Evolutionary conservation across 768 basidiomycete species (phyloP).

Genomic region (Leccinum subgranulosum): DNA sequence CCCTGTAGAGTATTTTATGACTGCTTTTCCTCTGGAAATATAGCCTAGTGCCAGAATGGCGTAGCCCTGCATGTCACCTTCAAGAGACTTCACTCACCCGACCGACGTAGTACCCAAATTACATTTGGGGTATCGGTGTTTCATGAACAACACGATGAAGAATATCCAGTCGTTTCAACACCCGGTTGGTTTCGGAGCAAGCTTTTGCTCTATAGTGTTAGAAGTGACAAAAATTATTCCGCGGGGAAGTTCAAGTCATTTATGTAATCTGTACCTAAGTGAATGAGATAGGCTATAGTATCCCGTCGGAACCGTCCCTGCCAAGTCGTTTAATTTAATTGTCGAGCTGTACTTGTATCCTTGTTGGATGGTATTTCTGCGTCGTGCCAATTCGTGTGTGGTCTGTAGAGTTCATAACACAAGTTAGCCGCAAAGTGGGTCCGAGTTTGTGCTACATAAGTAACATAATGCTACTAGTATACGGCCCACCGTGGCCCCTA

Average conservation of each 20-base stretch:
- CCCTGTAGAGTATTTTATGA: neutral
- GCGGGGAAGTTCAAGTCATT: too few species aligned
- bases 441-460: slow-evolving; percentile 3
- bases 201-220: too few species aligned
- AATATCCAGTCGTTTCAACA: neutral
- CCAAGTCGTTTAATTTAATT: neutral
- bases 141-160: neutral
- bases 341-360: neutral
- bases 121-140: too few species aligned
- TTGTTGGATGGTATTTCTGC: too few species aligned
- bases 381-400: too few species aligned
- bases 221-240: too few species aligned
- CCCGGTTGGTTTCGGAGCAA: neutral
- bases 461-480: too few species aligned
- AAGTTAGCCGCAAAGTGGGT: neutral
- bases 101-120: too few species aligned
- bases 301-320: neutral
- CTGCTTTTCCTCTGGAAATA: neutral
- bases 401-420: neutral
- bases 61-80: too few species aligned
- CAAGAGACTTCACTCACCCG: neutral
- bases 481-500: slow-evolving; percentile 9
- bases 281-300: neutral
- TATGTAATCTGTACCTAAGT: too few species aligned
- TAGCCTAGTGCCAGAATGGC: too few species aligned